phyloP scores from a whole-genome alignment of 441 rosid genomes.

The Lepidium campestre region DNA sequence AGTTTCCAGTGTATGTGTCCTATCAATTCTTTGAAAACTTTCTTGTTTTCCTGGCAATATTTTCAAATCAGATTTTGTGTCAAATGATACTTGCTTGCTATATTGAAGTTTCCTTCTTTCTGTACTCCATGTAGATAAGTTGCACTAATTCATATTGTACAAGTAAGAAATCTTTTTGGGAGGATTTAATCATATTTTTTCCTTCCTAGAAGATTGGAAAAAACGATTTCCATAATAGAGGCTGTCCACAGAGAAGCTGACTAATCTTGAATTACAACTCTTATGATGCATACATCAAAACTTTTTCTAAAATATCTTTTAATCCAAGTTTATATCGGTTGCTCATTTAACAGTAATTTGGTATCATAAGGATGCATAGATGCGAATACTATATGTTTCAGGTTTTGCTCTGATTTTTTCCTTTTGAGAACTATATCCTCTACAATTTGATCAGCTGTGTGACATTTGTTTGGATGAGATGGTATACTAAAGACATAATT shows the following conservation, averaged over 20 bases:
- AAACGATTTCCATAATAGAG: not conserved
- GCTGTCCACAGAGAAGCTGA: not conserved
- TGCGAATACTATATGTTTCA: not conserved
- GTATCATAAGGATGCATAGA: not conserved
- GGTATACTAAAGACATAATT: not conserved
- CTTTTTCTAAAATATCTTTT: not conserved
- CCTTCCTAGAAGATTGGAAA: not conserved
- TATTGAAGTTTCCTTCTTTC: constrained; percentile 10
- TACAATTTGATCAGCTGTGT: not conserved
- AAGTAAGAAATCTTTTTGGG: constrained; percentile 43
- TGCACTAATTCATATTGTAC: constrained; percentile 35
- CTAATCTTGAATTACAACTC: constrained; percentile 12
- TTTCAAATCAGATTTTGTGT: constrained; percentile 6
- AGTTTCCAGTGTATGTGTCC: constrained; percentile 59
- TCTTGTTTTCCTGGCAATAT: not conserved
- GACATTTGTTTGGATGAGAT: constrained; percentile 19
- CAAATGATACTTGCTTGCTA: constrained; percentile 16
- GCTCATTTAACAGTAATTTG: not conserved
- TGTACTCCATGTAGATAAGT: constrained; percentile 5
- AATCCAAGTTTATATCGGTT: not conserved
- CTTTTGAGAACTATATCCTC: not conserved
- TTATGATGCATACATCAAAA: not conserved
- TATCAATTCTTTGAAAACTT: constrained; percentile 6
- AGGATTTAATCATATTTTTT: not conserved
- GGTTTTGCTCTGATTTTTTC: not conserved